These are phyloP conservation scores for Leptosphaerulina australis DNA, from an alignment of 2,329 filamentous ascomycete species.

Conservation along the genomic window DNA sequence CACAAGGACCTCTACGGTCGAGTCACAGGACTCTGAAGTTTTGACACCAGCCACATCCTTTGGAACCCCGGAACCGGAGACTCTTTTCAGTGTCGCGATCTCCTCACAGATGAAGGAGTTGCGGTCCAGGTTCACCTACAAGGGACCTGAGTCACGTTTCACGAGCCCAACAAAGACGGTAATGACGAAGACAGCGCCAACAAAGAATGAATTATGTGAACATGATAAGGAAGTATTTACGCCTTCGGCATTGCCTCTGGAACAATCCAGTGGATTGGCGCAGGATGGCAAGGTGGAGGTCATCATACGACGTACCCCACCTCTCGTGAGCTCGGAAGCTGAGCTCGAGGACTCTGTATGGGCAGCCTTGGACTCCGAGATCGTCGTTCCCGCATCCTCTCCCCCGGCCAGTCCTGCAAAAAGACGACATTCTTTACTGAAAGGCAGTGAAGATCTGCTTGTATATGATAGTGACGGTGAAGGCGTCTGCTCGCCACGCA, in stretches of 20 bases:
- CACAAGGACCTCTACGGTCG: slow-evolving; percentile 29
- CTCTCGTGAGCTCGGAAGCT: slow-evolving; percentile 10
- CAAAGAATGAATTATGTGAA: slow-evolving; percentile 15
- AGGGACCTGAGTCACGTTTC: slow-evolving; percentile 11
- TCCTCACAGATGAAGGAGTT: slow-evolving; percentile 39
- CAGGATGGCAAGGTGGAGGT: slow-evolving; percentile 7
- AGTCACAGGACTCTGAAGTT: slow-evolving; percentile 38
- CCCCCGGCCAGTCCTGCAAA: slow-evolving; percentile 30
- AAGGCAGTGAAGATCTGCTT: slow-evolving; percentile 56
- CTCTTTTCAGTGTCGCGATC: slow-evolving; percentile 33
- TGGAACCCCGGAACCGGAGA: slow-evolving; percentile 36
- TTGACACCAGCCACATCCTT: slow-evolving; percentile 43
- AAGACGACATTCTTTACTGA: slow-evolving; percentile 31
- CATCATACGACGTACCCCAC: slow-evolving; percentile 16
- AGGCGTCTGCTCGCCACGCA: slow-evolving; percentile 44
- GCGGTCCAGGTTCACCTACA: slow-evolving; percentile 42
- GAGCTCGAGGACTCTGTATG: slow-evolving; percentile 36
- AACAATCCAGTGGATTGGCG: neutral
- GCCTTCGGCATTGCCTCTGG: slow-evolving; percentile 14
- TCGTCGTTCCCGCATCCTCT: slow-evolving; percentile 41
- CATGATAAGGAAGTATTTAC: slow-evolving; percentile 17
- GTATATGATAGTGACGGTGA: slow-evolving; percentile 54
- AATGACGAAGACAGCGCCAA: neutral
- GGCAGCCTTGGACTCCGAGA: slow-evolving; percentile 37
- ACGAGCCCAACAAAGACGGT: slow-evolving; percentile 4